phyloP scores from a whole-genome alignment of 495 filamentous ascomycete genomes.

The Aspergillus panamensis region DNA sequence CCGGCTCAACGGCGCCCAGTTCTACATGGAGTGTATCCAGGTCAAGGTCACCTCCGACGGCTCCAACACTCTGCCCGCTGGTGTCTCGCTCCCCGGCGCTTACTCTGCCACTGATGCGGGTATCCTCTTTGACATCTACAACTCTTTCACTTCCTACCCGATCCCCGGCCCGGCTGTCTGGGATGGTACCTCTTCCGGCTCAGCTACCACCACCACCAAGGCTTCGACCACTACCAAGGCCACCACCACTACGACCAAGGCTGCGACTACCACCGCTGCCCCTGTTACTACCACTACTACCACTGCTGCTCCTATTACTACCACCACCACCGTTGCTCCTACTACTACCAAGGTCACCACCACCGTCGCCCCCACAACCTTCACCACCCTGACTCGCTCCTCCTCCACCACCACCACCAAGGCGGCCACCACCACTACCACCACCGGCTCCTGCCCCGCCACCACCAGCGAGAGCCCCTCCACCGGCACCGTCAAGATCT shows the following conservation, averaged over 20 bases:
- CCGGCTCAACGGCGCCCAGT: constrained; percentile 22
- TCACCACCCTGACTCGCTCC: not conserved
- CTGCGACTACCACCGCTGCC: constrained; percentile 8
- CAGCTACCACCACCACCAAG: constrained; percentile 3
- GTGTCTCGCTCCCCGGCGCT: constrained; percentile 24
- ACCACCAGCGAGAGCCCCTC: constrained; percentile 3
- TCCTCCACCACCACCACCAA: not conserved
- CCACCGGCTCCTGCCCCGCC: not conserved
- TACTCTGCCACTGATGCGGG: constrained; percentile 21
- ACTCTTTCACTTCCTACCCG: constrained; percentile 19
- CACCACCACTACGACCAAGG: constrained; percentile 6
- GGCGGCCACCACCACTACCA: constrained; percentile 6
- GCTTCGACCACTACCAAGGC: constrained; percentile 2
- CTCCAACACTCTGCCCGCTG: constrained; percentile 16
- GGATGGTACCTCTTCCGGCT: constrained; percentile 20
- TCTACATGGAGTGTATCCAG: constrained; percentile 31
- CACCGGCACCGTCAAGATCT: constrained; percentile 17
- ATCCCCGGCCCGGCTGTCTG: constrained; percentile 28
- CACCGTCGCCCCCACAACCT: not conserved
- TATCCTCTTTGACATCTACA: constrained; percentile 25
- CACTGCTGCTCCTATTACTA: constrained; percentile 1
- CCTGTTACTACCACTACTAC: constrained; percentile 4
- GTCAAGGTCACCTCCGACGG: constrained; percentile 24
- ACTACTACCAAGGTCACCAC: constrained; percentile 9
- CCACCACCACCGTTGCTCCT: not conserved